Evolutionary conservation across 208 protist genomes (phyloP), one percentile per base, ranked within the genome.

Genomic region (Plasmodiophora brassicae): DNA sequence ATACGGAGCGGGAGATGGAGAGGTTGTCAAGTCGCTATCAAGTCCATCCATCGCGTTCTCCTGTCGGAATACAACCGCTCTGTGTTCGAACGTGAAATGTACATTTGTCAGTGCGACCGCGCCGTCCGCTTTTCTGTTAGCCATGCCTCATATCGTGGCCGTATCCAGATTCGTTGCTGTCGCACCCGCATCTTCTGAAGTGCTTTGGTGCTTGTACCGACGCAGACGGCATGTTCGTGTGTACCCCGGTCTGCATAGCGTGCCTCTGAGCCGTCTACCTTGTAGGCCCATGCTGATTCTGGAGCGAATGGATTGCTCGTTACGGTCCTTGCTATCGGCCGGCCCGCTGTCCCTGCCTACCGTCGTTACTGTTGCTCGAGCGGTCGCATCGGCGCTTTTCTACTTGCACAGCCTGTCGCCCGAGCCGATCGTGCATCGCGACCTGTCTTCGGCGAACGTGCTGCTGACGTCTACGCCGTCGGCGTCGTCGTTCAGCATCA

Each of bases 141-240:
- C n/a, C n/a, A n/a, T n/a, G n/a, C n/a, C n/a, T n/a, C n/a, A n/a
- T n/a, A n/a, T n/a, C n/a, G n/a, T n/a, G n/a, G n/a, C n/a, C 50
- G 14, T 78, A 44, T 78, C 65, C n/a, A 78, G 65, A 78, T 78
- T 78, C 65, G n/a, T 78, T 78, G n/a, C 41, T 78, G 41, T 78
- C 65, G 5, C 65, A 78, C 41, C 65, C 65, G 20, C 65, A 78
- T 78, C n/a, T 78, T 14, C n/a, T 78, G n/a, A 78, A 78, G n/a
- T 78, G 65, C 41, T 78, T 44, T 78, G 65, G 65, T 38, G 65
- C 65, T 38, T 78, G 65, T 32, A 78, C 65, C 41, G 65, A 78
- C 41, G 65, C 32, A 5, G n/a, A 78, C 5, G 14, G 41, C 65
- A 38, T 78, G 65, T 78, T 14, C 5, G 65, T 5, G 14, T n/a